phyloP scores from a whole-genome alignment of 495 filamentous ascomycete species.

The Penicillium daleae region DNA sequence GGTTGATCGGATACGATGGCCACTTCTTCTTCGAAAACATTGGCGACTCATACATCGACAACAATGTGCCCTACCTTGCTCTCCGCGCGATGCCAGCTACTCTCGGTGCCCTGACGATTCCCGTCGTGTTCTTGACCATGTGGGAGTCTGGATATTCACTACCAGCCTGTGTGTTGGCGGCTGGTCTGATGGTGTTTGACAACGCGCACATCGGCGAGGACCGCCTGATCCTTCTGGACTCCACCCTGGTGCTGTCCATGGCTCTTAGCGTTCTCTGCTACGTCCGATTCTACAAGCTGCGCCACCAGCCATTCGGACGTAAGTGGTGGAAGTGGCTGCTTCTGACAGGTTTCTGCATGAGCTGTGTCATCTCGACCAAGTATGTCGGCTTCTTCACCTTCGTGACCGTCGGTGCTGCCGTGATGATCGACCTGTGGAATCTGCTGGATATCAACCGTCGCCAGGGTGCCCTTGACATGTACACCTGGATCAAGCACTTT shows the following conservation, averaged over 20 bases:
- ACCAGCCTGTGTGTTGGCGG: conserved; percentile 85
- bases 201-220: conserved; percentile 99
- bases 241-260: conserved; percentile 93
- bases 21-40: conserved; percentile 99
- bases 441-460: conserved; percentile 85
- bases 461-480: conserved; percentile 73
- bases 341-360: conserved; percentile 88
- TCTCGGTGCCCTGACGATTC: conserved; percentile 88
- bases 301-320: conserved; percentile 83
- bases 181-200: conserved; percentile 89
- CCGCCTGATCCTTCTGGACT: conserved; percentile 91
- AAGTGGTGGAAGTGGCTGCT: conserved; percentile 99
- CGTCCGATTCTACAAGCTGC: conserved; percentile 95
- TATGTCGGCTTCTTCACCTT: conserved; percentile 98
- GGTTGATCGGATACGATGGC: conserved; percentile 93
- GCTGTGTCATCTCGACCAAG: conserved; percentile 97
- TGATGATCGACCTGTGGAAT: conserved; percentile 93
- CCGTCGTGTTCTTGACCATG: conserved; percentile 96
- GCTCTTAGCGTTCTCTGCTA: conserved; percentile 91
- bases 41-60: conserved; percentile 94
- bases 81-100: conserved; percentile 93
- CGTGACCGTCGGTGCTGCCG: conserved; percentile 92
- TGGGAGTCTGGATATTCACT: conserved; percentile 98
- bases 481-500: conserved; percentile 87
- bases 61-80: conserved; percentile 96